Evolutionary conservation across 2,329 filamentous ascomycete species (phyloP).

Genomic region (Metarhizium anisopliae): DNA sequence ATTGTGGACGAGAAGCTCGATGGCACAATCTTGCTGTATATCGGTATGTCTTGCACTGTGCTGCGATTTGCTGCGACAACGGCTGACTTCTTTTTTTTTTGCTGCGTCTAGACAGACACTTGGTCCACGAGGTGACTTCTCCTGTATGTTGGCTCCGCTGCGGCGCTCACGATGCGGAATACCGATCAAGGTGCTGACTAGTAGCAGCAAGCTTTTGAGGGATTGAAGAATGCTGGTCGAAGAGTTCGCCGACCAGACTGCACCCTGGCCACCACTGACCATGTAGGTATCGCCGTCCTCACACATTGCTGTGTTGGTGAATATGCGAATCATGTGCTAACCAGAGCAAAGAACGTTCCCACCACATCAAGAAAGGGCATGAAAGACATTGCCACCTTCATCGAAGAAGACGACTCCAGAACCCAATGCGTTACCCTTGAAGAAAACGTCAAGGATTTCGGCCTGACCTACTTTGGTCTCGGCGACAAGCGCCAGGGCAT

Average conservation of each 20-base stretch:
- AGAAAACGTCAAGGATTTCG: constrained; percentile 94
- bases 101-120: constrained; percentile 63
- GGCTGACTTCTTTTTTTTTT: not conserved
- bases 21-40: constrained; percentile 87
- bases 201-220: constrained; percentile 86
- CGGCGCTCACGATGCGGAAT: constrained; percentile 1
- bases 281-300: constrained; percentile 51
- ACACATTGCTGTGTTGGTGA: no score
- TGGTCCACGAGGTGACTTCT: constrained; percentile 97
- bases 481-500: constrained; percentile 96
- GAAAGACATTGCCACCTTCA: constrained; percentile 89
- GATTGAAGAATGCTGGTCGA: constrained; percentile 79
- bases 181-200: not conserved
- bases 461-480: constrained; percentile 93
- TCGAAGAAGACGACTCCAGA: constrained; percentile 88
- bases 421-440: constrained; percentile 93
- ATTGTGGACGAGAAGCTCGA: constrained; percentile 93
- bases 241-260: constrained; percentile 90
- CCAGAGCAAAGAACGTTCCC: constrained; percentile 67
- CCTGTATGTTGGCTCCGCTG: constrained; percentile 49
- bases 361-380: constrained; percentile 84
- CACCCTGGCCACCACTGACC: constrained; percentile 92
- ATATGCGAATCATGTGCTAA: constrained; percentile 8
- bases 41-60: constrained; percentile 52
- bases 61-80: not conserved